Evolutionary conservation across 257 asterid species (phyloP).

Genomic region (Nicotiana sylvestris): DNA sequence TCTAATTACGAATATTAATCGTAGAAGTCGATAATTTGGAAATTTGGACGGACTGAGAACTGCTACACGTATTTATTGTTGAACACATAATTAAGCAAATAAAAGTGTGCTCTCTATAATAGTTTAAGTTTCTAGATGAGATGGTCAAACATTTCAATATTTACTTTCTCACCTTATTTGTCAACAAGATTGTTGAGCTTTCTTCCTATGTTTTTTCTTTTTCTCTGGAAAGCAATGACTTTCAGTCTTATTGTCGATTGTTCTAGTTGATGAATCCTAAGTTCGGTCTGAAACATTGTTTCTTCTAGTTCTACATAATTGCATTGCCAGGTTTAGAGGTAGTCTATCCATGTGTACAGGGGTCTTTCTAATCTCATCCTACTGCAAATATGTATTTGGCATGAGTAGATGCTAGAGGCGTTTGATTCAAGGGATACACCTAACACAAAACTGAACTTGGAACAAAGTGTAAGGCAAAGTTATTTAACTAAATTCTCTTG

Average conservation of each 20-base stretch:
- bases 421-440: neutral
- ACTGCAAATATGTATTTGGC: neutral
- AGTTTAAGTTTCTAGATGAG: no score
- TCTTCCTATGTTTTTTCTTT: neutral
- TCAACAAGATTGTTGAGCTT: no score
- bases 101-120: no score
- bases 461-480: neutral
- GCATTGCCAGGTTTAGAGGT: neutral
- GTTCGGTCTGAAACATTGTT: neutral
- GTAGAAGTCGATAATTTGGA: neutral
- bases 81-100: no score
- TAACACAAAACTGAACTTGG: neutral
- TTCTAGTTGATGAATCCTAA: neutral
- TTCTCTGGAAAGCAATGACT: neutral
- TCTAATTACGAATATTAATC: neutral
- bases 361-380: neutral
- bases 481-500: neutral
- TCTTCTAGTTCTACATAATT: neutral
- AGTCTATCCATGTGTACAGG: neutral
- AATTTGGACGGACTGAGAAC: neutral
- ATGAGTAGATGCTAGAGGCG: neutral
- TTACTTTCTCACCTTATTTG: no score
- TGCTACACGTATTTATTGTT: no score
- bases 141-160: no score
- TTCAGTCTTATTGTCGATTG: neutral